phyloP scores from a whole-genome alignment of 148 eudicot genomes.

The Beta vulgaris region DNA sequence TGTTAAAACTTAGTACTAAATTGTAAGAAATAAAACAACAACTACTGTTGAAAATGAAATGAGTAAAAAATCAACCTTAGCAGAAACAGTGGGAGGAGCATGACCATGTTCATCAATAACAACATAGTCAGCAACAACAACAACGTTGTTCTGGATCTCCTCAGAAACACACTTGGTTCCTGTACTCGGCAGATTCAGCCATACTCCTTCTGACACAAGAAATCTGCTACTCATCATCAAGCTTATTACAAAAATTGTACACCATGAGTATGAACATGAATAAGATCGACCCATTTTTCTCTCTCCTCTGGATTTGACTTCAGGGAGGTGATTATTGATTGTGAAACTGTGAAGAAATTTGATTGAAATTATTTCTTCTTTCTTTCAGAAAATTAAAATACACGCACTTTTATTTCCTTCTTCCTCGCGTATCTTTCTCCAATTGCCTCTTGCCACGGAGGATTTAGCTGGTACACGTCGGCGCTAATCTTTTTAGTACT shows the following conservation, averaged over 20 bases:
- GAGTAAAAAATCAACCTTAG: slow-evolving; percentile 33
- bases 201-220: slow-evolving; percentile 34
- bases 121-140: slow-evolving; percentile 59
- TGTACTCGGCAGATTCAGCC: slow-evolving; percentile 53
- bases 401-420: slow-evolving; percentile 11
- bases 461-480: too few relatives aligned
- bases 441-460: background rate
- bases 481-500: too few relatives aligned
- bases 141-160: slow-evolving; percentile 63
- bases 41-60: background rate
- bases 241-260: slow-evolving; percentile 14
- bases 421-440: background rate
- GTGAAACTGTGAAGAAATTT: background rate
- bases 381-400: too few relatives aligned
- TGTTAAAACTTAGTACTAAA: background rate
- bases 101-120: slow-evolving; percentile 41
- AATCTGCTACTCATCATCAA: slow-evolving; percentile 25
- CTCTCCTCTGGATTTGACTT: background rate
- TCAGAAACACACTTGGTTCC: slow-evolving; percentile 76
- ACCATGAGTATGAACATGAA: too few relatives aligned
- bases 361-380: background rate
- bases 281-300: slow-evolving; percentile 8
- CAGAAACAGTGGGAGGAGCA: slow-evolving; percentile 39
- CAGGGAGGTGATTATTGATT: background rate
- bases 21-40: background rate